Percentiles rank a stretch among this genome's conserved stretches.
phyloP scores from a whole-genome alignment of 495 filamentous ascomycete species.

The Lophiostoma macrostomum region DNA sequence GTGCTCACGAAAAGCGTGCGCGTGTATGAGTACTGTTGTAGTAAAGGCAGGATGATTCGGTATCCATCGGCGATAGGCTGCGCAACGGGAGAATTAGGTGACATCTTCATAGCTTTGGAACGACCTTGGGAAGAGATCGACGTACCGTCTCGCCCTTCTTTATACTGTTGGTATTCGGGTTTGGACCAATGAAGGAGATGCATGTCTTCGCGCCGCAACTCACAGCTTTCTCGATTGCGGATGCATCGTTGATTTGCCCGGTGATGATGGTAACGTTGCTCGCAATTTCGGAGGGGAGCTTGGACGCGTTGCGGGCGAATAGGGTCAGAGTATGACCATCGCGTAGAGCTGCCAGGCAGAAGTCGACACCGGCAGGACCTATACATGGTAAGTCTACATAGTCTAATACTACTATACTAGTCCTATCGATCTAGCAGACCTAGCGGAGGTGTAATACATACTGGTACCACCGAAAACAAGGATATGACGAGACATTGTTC shows the following conservation, averaged over 20 bases:
- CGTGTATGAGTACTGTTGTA: neutral
- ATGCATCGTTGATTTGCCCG: neutral
- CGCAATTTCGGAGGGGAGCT: slow-evolving; percentile 1
- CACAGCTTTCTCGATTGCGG: neutral
- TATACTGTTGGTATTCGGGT: neutral
- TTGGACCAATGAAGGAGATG: slow-evolving; percentile 1
- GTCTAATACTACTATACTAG: neutral
- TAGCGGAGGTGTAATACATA: no score
- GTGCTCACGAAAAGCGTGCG: neutral
- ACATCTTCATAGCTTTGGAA: neutral
- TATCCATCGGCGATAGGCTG: neutral
- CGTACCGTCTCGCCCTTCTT: neutral
- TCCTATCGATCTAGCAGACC: no score
- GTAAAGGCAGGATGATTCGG: neutral
- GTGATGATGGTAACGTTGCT: neutral
- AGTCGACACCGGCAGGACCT: slow-evolving; percentile 3
- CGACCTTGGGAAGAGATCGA: neutral
- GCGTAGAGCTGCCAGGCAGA: slow-evolving; percentile 4
- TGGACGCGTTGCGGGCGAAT: slow-evolving; percentile 4
- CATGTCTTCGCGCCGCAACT: neutral
- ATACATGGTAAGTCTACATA: neutral
- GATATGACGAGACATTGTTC: no score
- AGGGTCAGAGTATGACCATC: slow-evolving; percentile 5
- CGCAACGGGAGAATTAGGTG: neutral
- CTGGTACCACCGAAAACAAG: no score